phyloP scores from a whole-genome alignment of 768 basidiomycete species.

The Lactarius evosmus region DNA sequence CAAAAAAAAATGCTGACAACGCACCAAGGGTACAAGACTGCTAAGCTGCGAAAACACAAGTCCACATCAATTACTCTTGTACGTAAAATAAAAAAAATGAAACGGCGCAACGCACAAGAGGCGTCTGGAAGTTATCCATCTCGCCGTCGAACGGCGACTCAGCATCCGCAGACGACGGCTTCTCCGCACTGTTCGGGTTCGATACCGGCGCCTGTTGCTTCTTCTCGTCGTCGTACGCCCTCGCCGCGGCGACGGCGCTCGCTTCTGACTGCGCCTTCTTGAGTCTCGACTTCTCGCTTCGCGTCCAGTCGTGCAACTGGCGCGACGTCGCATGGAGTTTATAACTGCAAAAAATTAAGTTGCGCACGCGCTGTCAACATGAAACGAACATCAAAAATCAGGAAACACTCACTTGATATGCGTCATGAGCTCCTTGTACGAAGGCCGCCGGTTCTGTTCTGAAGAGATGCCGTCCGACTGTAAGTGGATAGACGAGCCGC shows the following conservation, averaged over 20 bases:
- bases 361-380: not conserved
- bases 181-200: not conserved
- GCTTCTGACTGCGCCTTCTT: not conserved
- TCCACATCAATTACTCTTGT: not conserved
- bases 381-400: not conserved
- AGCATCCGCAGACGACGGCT: conserved; percentile 4
- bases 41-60: conserved; percentile 19
- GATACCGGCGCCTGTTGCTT: not conserved
- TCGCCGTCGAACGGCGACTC: conserved; percentile 14
- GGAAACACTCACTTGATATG: conserved; percentile 22
- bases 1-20: not conserved
- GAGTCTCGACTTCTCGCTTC: conserved; percentile 15
- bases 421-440: conserved; percentile 27
- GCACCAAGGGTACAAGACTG: conserved; percentile 23
- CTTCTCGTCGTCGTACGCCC: not conserved
- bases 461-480: not conserved
- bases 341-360: conserved; percentile 5
- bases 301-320: conserved; percentile 23
- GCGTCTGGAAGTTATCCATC: conserved; percentile 26
- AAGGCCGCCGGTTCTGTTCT: conserved; percentile 21
- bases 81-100: conserved; percentile 8
- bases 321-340: conserved; percentile 11
- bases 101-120: conserved; percentile 18
- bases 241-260: not conserved
- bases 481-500: not conserved